Percentiles rank a stretch among this genome's conserved stretches.
Evolutionary conservation across 352 stramenopile species (phyloP).

Genomic region (Blastocystis sp.): DNA sequence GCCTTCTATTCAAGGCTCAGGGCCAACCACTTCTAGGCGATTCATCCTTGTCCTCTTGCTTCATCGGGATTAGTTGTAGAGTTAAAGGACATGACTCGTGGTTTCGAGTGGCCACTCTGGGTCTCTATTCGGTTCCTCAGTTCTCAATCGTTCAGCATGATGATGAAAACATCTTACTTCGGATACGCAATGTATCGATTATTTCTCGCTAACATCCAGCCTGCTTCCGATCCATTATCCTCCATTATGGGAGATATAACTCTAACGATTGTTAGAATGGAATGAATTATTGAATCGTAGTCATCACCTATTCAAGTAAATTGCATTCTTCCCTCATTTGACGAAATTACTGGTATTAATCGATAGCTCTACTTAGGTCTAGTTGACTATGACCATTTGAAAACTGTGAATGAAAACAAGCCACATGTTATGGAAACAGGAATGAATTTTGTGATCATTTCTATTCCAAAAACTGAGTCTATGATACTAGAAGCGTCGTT

Average conservation of each 20-base stretch:
- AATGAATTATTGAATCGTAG: not conserved
- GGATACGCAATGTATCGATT: not conserved
- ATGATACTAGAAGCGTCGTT: not conserved
- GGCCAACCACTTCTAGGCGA: slow-evolving; percentile 31
- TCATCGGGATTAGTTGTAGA: not conserved
- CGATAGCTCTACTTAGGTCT: not conserved
- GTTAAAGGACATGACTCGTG: slow-evolving; percentile 26
- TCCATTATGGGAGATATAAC: slow-evolving; percentile 8
- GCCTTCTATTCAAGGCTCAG: not conserved
- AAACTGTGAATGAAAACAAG: not conserved
- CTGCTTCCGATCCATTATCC: not conserved
- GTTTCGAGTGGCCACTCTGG: slow-evolving; percentile 6
- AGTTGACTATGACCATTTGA: slow-evolving; percentile 8
- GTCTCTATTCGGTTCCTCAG: slow-evolving; percentile 13
- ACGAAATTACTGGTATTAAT: slow-evolving; percentile 20
- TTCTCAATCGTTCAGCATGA: not conserved
- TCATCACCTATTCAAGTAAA: not conserved
- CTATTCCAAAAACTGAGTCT: slow-evolving; percentile 9
- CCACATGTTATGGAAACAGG: not conserved
- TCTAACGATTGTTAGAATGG: not conserved
- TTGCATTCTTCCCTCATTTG: slow-evolving; percentile 21
- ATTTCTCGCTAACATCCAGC: not conserved
- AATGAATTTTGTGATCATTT: not conserved
- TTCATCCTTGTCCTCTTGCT: slow-evolving; percentile 8
- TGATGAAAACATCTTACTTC: not conserved